Conservation (phyloP, 495 filamentous ascomycete genomes). For the Penicillium tannophilum region DNA sequence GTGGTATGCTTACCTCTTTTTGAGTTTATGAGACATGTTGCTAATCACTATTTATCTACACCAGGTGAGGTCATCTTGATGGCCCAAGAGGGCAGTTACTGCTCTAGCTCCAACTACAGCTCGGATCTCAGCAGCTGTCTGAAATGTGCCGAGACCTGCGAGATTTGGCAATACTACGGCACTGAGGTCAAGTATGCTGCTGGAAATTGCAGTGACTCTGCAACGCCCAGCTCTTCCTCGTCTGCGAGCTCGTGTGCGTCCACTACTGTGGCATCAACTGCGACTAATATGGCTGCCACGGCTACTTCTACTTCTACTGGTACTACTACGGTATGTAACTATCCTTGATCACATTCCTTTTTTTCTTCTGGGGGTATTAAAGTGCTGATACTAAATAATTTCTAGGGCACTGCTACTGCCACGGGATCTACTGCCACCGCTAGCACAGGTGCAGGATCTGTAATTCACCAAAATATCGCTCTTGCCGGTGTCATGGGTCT, state of each 20-base stretch:
- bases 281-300: neutral
- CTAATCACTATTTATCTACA: slow-evolving; percentile 4
- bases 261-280: slow-evolving; percentile 10
- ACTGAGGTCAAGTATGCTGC: slow-evolving; percentile 34
- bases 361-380: neutral
- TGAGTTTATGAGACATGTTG: slow-evolving; percentile 1
- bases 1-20: slow-evolving; percentile 33
- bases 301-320: slow-evolving; percentile 3
- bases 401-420: slow-evolving; percentile 1
- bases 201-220: slow-evolving; percentile 38
- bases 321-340: slow-evolving; percentile 1
- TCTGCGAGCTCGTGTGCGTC: slow-evolving; percentile 17
- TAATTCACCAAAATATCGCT: slow-evolving; percentile 6
- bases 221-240: slow-evolving; percentile 33
- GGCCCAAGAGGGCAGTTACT: slow-evolving; percentile 36
- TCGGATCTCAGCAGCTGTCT: slow-evolving; percentile 44
- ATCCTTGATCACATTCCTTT: neutral
- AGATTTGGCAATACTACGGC: slow-evolving; percentile 54
- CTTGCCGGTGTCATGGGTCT: neutral
- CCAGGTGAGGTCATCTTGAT: slow-evolving; percentile 45
- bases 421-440: slow-evolving; percentile 5
- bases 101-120: slow-evolving; percentile 43
- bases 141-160: slow-evolving; percentile 46
- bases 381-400: neutral
- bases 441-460: slow-evolving; percentile 7